Percentiles rank a stretch among this genome's conserved stretches.
Conservation (phyloP, 345 rosid genomes). For the Eucalyptus curtisii region DNA sequence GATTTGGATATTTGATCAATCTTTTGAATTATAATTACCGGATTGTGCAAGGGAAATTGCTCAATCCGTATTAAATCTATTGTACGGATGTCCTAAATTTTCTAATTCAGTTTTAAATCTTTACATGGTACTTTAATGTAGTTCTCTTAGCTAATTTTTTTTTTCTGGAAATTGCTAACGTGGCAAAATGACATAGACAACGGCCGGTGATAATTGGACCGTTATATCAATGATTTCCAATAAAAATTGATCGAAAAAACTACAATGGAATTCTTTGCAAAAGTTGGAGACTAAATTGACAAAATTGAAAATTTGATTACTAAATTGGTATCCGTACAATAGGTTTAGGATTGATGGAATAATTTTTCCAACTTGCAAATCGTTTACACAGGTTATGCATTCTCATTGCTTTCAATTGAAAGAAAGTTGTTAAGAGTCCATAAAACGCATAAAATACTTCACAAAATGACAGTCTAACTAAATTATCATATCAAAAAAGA, state of each 20-base stretch:
- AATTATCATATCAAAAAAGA: not conserved
- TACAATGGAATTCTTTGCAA: too few relatives aligned
- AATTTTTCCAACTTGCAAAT: not conserved
- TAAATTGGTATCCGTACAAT: too few relatives aligned
- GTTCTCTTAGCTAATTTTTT: not conserved
- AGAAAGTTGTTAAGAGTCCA: not conserved
- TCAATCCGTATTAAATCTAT: too few relatives aligned
- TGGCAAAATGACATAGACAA: not conserved
- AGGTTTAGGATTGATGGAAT: not conserved
- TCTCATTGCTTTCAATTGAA: not conserved
- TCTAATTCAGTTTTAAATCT: too few relatives aligned
- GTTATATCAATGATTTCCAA: too few relatives aligned
- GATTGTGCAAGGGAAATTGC: not conserved
- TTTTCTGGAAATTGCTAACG: not conserved
- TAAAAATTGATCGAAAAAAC: too few relatives aligned
- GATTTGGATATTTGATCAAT: not conserved
- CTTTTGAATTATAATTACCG: not conserved
- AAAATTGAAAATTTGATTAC: not conserved
- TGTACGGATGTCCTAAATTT: too few relatives aligned
- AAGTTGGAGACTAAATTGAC: not conserved
- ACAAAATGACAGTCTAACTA: not conserved
- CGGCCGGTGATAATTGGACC: too few relatives aligned
- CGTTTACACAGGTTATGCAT: not conserved
- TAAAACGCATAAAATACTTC: not conserved
- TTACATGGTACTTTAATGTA: too few relatives aligned